These are phyloP conservation scores for Thalia dealbata DNA, from an alignment of 176 grass and related monocot species.

Conservation along the genomic window DNA sequence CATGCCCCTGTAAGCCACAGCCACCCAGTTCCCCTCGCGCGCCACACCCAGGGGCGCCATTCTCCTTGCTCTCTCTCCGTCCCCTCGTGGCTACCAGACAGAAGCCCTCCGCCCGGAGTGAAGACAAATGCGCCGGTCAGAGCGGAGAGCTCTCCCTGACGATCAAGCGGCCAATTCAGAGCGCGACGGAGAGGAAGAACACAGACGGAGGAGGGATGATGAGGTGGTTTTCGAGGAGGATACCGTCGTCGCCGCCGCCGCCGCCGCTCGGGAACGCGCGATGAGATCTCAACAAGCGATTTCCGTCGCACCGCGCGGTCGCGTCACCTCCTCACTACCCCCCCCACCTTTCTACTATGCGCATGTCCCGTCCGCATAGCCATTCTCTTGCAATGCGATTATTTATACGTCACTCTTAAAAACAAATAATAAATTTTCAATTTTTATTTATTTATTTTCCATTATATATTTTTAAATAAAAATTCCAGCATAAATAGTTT, in stretches of 20 bases:
- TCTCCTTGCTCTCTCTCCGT: not conserved
- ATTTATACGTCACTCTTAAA: too few relatives aligned
- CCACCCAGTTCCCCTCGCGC: not conserved
- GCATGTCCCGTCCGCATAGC: not conserved
- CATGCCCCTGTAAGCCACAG: not conserved
- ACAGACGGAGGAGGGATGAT: not conserved
- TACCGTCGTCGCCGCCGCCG: not conserved
- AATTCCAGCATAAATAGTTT: too few relatives aligned
- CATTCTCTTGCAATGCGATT: not conserved
- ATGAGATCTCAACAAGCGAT: not conserved
- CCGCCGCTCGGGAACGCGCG: not conserved
- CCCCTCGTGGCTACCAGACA: too few relatives aligned
- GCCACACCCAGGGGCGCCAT: not conserved
- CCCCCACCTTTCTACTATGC: not conserved
- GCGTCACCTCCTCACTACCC: not conserved
- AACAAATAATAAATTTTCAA: too few relatives aligned
- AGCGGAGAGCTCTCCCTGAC: not conserved
- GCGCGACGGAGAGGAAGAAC: not conserved
- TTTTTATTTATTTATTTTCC: too few relatives aligned
- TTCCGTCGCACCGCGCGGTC: not conserved
- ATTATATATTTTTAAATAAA: too few relatives aligned
- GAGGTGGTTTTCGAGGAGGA: not conserved
- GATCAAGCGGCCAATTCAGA: not conserved
- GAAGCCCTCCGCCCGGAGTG: not conserved
- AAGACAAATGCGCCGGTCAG: not conserved